Percentiles rank a stretch among this genome's conserved stretches.
Evolutionary conservation across 2,329 filamentous ascomycete species (phyloP).

Genomic region (Neurospora sp.): DNA sequence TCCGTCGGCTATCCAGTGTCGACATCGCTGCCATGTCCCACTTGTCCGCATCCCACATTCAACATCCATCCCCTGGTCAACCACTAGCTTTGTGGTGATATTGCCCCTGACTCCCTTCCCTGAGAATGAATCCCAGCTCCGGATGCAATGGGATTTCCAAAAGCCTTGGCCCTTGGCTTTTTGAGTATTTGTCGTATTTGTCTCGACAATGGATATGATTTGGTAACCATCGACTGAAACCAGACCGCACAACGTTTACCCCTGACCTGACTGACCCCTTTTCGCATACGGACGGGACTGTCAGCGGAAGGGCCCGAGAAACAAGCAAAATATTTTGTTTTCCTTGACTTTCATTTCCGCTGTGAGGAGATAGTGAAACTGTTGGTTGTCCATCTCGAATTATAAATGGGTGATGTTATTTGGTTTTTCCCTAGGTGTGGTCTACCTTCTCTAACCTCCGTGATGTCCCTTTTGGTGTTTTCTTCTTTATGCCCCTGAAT

Average conservation of each 20-base stretch:
- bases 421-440: not conserved
- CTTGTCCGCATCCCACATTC: not conserved
- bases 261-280: not conserved
- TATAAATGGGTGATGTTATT: too few relatives aligned
- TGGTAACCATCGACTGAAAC: not conserved
- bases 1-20: not conserved
- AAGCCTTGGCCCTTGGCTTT: not conserved
- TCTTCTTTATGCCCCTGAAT: not conserved
- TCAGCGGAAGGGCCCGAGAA: not conserved
- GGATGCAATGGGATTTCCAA: not conserved
- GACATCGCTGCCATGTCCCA: not conserved
- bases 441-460: not conserved
- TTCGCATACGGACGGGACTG: not conserved
- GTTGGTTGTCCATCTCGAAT: not conserved
- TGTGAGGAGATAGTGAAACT: not conserved
- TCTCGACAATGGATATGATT: not conserved
- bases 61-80: not conserved
- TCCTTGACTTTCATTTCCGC: not conserved
- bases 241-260: not conserved
- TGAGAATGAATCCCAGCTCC: not conserved
- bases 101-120: not conserved
- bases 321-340: not conserved
- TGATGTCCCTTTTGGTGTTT: not conserved
- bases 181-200: not conserved
- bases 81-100: not conserved